These are phyloP conservation scores for Spergularia azorica DNA, from an alignment of 179 eudicot species.

Conservation along the genomic window DNA sequence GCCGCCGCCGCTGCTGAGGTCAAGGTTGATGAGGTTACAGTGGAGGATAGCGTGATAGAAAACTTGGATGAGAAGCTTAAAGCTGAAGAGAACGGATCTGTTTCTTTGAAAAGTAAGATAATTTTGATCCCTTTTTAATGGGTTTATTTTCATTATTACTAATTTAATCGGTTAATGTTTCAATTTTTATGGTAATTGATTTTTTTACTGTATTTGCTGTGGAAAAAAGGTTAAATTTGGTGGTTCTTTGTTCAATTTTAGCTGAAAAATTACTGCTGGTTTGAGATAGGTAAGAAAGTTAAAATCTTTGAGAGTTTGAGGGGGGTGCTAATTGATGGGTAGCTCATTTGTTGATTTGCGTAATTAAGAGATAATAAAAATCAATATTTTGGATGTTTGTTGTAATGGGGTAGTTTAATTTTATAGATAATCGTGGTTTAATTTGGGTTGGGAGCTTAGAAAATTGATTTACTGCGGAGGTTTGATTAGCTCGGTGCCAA, in stretches of 20 bases:
- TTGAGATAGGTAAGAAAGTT: not conserved
- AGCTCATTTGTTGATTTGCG: not conserved
- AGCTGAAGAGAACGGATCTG: conserved; percentile 32
- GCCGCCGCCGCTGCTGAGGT: conserved; percentile 7
- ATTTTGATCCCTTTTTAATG: not conserved
- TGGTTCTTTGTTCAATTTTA: not conserved
- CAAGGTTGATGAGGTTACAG: conserved; percentile 18
- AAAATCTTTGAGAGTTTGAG: not conserved
- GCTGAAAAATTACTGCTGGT: not conserved
- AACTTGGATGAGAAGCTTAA: conserved; percentile 24
- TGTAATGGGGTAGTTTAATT: not conserved
- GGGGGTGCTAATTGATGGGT: not conserved
- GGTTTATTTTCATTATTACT: not conserved
- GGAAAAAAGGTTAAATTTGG: not conserved
- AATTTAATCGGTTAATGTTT: not conserved
- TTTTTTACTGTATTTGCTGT: not conserved
- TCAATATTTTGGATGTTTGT: not conserved
- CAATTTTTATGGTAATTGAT: not conserved
- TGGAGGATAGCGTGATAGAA: not conserved
- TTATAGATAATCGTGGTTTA: not conserved
- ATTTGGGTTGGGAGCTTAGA: not conserved
- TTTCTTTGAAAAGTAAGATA: conserved; percentile 42
- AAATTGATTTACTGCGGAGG: not conserved
- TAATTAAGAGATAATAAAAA: too few species aligned
- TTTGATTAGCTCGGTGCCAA: not conserved